These are phyloP conservation scores for Rhinocladiella mackenziei DNA, from an alignment of 2,329 filamentous ascomycete genomes.

Conservation along the genomic window DNA sequence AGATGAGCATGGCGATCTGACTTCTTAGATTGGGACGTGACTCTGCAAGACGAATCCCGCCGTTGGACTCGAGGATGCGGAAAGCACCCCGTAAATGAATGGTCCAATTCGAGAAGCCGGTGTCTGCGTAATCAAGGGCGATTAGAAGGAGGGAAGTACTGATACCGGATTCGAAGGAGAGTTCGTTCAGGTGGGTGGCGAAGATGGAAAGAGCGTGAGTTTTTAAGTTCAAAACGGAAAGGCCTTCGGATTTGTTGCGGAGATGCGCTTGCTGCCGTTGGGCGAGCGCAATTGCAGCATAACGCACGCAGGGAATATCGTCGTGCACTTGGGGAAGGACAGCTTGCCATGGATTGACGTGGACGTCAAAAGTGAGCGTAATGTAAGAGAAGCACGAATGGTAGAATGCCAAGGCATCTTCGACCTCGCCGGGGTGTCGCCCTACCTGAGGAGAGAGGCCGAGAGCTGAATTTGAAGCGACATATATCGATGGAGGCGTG, in stretches of 20 bases:
- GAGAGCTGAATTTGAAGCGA: neutral
- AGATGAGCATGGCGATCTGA: conserved; percentile 25
- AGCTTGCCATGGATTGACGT: conserved; percentile 24
- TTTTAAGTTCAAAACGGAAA: conserved; percentile 19
- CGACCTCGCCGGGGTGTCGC: conserved; percentile 11
- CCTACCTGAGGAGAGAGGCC: conserved; percentile 9
- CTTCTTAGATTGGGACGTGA: conserved; percentile 17
- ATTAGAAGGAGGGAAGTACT: conserved; percentile 21
- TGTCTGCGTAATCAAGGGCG: conserved; percentile 22
- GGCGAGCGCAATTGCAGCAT: conserved; percentile 20
- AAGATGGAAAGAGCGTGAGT: conserved; percentile 19
- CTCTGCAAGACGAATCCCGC: conserved; percentile 21
- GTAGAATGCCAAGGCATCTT: conserved; percentile 19
- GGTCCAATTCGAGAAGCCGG: conserved; percentile 21
- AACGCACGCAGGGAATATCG: conserved; percentile 20
- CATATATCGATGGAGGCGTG: conserved; percentile 1
- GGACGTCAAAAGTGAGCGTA: conserved; percentile 22
- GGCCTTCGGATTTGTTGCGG: conserved; percentile 12
- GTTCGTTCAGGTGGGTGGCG: conserved; percentile 16
- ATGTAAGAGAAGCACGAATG: conserved; percentile 21
- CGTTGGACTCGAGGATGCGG: conserved; percentile 21
- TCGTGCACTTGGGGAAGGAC: conserved; percentile 19
- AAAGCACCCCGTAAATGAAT: conserved; percentile 23
- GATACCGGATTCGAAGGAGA: conserved; percentile 21
- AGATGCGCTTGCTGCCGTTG: conserved; percentile 24